Conservation (phyloP, 2,329 filamentous ascomycete genomes). For the Pseudogymnoascus sp. region DNA sequence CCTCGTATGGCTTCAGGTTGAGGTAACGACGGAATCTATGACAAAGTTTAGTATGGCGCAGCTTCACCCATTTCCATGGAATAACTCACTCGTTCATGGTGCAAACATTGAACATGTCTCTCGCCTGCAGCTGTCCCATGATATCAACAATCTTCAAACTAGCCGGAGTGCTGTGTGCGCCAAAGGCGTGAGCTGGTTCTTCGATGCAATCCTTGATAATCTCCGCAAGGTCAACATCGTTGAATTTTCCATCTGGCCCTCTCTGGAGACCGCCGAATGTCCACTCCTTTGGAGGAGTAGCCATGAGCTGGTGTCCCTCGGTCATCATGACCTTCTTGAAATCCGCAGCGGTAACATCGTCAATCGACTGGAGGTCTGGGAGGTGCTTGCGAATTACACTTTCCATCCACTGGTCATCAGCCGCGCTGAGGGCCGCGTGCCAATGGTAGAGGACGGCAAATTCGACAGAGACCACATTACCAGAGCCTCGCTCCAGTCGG, state of each 20-base stretch:
- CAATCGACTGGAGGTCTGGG: slow-evolving; percentile 33
- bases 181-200: slow-evolving; percentile 42
- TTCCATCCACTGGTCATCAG: slow-evolving; percentile 39
- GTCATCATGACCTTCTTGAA: slow-evolving; percentile 33
- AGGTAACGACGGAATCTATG: slow-evolving; percentile 41
- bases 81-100: slow-evolving; percentile 40
- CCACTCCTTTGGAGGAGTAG: slow-evolving; percentile 30
- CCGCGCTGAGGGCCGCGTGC: slow-evolving; percentile 36
- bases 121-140: slow-evolving; percentile 38
- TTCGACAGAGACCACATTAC: slow-evolving; percentile 37
- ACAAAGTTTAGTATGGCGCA: background rate
- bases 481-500: slow-evolving; percentile 34
- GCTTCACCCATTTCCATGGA: background rate
- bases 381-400: slow-evolving; percentile 27
- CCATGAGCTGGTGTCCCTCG: slow-evolving; percentile 30
- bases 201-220: slow-evolving; percentile 39
- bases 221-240: slow-evolving; percentile 35
- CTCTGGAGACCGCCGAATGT: slow-evolving; percentile 35
- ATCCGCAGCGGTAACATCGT: slow-evolving; percentile 35
- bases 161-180: slow-evolving; percentile 39
- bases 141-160: slow-evolving; percentile 39
- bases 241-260: slow-evolving; percentile 33
- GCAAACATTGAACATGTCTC: slow-evolving; percentile 40
- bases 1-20: slow-evolving; percentile 39
- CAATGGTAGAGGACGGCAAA: slow-evolving; percentile 40